phyloP scores from a whole-genome alignment of 352 stramenopile genomes.

The Phytophthora pseudosyringae region DNA sequence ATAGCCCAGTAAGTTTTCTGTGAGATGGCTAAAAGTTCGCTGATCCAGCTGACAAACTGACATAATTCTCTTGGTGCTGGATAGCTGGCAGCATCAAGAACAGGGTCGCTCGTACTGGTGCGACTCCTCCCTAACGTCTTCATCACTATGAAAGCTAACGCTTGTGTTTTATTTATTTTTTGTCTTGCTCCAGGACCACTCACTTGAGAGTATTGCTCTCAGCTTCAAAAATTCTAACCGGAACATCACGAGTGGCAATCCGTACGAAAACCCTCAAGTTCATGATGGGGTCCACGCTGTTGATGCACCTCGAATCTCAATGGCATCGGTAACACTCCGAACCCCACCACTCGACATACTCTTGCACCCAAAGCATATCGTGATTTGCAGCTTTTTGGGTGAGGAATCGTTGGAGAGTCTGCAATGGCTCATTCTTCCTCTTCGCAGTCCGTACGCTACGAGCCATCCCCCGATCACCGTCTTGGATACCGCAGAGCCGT shows the following conservation, averaged over 20 bases:
- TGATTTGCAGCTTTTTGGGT: slow-evolving; percentile 86
- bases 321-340: slow-evolving; percentile 34
- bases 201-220: slow-evolving; percentile 63
- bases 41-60: neutral
- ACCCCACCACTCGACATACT: slow-evolving; percentile 68
- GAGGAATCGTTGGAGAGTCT: slow-evolving; percentile 78
- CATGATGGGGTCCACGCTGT: slow-evolving; percentile 27
- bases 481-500: slow-evolving; percentile 72
- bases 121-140: neutral
- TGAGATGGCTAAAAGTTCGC: neutral
- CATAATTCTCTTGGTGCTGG: slow-evolving; percentile 10
- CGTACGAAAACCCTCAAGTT: slow-evolving; percentile 49
- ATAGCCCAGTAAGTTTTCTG: slow-evolving; percentile 31
- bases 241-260: slow-evolving; percentile 43
- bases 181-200: slow-evolving; percentile 54
- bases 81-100: slow-evolving; percentile 42
- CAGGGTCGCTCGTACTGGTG: slow-evolving; percentile 61
- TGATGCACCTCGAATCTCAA: slow-evolving; percentile 27
- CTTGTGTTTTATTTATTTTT: neutral
- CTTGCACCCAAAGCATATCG: slow-evolving; percentile 70
- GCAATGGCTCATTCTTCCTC: slow-evolving; percentile 78
- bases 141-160: slow-evolving; percentile 4
- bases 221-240: slow-evolving; percentile 47
- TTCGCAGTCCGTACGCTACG: slow-evolving; percentile 57
- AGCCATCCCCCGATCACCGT: slow-evolving; percentile 81